Evolutionary conservation across 108 stramenopile genomes (phyloP), one percentile per base, ranked within the genome.

Genomic region (Nannochloropsis gaditana): DNA sequence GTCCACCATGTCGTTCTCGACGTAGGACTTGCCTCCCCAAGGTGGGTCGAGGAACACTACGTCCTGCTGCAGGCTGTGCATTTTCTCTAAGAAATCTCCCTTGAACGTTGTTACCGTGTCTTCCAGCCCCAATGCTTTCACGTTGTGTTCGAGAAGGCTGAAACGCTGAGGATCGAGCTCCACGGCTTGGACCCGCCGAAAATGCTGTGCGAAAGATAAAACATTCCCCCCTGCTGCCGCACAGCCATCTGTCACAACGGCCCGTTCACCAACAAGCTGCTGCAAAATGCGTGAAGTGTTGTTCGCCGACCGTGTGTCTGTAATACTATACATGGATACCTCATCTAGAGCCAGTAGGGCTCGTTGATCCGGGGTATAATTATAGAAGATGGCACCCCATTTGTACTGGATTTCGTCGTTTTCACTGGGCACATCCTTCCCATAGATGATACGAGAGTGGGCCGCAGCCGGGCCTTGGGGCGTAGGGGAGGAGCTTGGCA

Each of bases 331-430:
- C 59, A 73, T 73, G 59, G 59, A 73, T 15, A 73, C 59, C 6
- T 73, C 59, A 6, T 73, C 59, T n/a, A 73, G n/a, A n/a, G 59
- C 59, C 59, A 73, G 59, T 6, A 73, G 59, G 59, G 59, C 59
- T 15, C 59, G 59, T 73, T 73, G 59, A n/a, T 15, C 59, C 59
- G 59, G 59, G 59, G 59, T n/a, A 6, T 73, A 73, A n/a, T 73
- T 73, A n/a, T 73, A 73, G 59, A 73, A 73, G 59, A 73, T 73
- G 59, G 59, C 59, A 15, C 59, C 59, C 59, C 59, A 73, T 73
- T 73, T 73, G 59, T 73, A 73, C 6, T 73, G 59, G 59, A 73
- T 73, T n/a, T 73, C 59, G 59, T 73, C 59, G 59, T 6, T 73
- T 73, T 73, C 59, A n/a, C 59, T 73, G 59, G 59, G 59, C 59